These are phyloP conservation scores for Fusarium foetens DNA, from an alignment of 2,329 filamentous ascomycete genomes.

Conservation along the genomic window DNA sequence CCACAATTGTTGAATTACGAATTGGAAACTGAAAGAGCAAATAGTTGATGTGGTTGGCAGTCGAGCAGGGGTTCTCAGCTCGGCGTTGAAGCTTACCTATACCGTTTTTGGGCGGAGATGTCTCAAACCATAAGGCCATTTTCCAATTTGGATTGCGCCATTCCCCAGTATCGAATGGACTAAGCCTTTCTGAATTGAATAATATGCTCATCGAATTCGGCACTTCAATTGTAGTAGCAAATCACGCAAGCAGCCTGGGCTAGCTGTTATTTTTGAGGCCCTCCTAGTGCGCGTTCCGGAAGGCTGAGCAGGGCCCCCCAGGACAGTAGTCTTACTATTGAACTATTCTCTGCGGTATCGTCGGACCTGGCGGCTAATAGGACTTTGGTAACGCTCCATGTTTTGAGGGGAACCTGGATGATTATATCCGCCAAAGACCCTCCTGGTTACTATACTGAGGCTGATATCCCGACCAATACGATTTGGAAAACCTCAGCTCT, in stretches of 20 bases:
- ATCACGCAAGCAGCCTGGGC: accelerated
- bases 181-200: accelerated
- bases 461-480: background rate
- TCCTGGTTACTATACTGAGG: background rate
- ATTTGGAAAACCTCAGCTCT: background rate
- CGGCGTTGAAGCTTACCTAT: background rate
- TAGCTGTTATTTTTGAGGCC: background rate
- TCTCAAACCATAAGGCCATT: background rate
- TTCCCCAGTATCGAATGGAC: background rate
- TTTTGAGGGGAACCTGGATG: too few species aligned
- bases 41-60: background rate
- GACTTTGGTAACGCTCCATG: accelerated
- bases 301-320: accelerated
- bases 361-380: background rate
- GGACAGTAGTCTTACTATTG: accelerated
- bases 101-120: background rate
- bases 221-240: accelerated
- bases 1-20: background rate
- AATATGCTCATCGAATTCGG: background rate
- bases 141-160: background rate
- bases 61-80: background rate
- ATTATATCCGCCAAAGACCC: background rate
- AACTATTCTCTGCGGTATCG: accelerated
- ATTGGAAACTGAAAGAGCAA: background rate
- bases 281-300: background rate